Conservation (phyloP, 257 asterid genomes). For the Nicotiana knightiana region DNA sequence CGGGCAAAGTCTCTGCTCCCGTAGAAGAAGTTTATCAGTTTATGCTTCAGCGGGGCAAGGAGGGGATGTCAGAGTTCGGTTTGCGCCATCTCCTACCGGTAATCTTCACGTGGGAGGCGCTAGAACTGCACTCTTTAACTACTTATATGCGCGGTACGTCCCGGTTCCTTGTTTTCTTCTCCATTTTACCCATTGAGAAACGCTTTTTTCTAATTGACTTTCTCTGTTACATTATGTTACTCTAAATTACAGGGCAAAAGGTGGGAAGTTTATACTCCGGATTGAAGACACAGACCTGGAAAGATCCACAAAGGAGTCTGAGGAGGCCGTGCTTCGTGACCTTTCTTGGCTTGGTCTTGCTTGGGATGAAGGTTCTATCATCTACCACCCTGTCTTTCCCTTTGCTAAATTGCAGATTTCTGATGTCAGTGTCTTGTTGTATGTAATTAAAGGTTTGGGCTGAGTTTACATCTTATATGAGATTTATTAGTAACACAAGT, state of each 20-base stretch:
- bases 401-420: not conserved
- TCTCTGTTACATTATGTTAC: not conserved
- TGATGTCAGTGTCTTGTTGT: not conserved
- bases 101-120: conserved; percentile 99
- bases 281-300: conserved; percentile 94
- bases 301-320: conserved; percentile 93
- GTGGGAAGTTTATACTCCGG: conserved; percentile 83
- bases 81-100: conserved; percentile 99
- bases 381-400: not conserved
- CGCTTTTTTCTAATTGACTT: not conserved
- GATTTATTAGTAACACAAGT: not conserved
- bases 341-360: conserved; percentile 91
- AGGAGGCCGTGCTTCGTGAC: conserved; percentile 85
- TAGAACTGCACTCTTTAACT: conserved; percentile 92
- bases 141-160: conserved; percentile 52
- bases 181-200: not conserved
- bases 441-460: not conserved
- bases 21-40: conserved; percentile 33
- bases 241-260: conserved; percentile 47
- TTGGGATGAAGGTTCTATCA: conserved; percentile 82
- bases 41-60: conserved; percentile 36
- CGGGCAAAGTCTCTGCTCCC: conserved; percentile 1
- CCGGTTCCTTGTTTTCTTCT: not conserved
- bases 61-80: conserved; percentile 68
- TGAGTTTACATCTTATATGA: not conserved